A percentile compares a stretch with the other conserved stretches of the same genome.
Conservation (phyloP, 2,329 filamentous ascomycete species). For the Nothophoma quercina region DNA sequence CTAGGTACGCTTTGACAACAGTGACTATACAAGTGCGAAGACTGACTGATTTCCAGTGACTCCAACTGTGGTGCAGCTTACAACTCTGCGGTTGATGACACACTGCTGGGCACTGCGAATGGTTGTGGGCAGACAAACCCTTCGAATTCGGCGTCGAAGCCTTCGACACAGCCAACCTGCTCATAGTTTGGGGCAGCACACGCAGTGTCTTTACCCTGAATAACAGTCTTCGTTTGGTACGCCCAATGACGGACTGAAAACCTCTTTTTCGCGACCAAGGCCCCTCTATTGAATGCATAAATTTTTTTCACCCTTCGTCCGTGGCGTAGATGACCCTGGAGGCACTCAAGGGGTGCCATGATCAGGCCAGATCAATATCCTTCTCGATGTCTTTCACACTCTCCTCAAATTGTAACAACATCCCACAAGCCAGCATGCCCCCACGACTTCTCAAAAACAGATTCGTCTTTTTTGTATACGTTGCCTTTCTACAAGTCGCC, state of each 20-base stretch:
- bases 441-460: background rate
- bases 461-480: background rate
- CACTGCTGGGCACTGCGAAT: conserved; percentile 42
- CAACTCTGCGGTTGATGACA: conserved; percentile 55
- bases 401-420: too few species aligned
- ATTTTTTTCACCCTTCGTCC: background rate
- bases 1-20: conserved; percentile 43
- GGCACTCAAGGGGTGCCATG: background rate
- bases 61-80: conserved; percentile 58
- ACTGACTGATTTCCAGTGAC: conserved; percentile 41
- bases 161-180: conserved; percentile 50
- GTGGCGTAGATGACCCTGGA: background rate
- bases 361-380: background rate
- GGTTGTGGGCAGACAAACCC: conserved; percentile 45
- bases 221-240: background rate
- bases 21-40: background rate
- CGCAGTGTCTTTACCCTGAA: too few species aligned
- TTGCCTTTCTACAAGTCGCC: background rate
- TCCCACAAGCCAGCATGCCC: background rate
- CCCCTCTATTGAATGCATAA: background rate
- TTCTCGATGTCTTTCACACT: too few species aligned
- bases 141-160: conserved; percentile 29
- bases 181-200: background rate
- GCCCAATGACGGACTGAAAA: background rate
- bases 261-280: background rate